Conservation (phyloP, 1,284 basidiomycete genomes). For the Golubevia sp. region DNA sequence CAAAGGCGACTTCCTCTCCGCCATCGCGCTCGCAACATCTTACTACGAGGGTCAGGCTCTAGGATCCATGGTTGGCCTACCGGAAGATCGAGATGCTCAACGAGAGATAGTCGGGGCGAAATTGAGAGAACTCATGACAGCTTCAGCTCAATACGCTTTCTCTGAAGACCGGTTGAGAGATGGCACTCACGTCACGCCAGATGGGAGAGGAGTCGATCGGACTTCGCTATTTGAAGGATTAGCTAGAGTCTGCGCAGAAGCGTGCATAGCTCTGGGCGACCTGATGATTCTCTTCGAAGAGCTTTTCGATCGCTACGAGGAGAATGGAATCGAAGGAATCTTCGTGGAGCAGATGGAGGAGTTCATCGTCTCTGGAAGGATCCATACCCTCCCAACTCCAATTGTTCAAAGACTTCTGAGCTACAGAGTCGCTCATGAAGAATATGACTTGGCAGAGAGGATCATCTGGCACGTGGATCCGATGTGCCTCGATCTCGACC, state of each 20-base stretch:
- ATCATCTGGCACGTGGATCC: constrained; percentile 97
- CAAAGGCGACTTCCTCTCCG: constrained; percentile 83
- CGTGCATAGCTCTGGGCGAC: constrained; percentile 79
- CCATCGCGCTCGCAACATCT: constrained; percentile 81
- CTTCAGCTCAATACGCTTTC: constrained; percentile 87
- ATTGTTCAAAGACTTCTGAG: constrained; percentile 84
- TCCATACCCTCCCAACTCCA: constrained; percentile 76
- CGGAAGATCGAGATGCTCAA: constrained; percentile 70
- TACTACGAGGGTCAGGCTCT: constrained; percentile 82
- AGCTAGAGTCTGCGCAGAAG: constrained; percentile 78
- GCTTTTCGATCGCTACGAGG: constrained; percentile 85
- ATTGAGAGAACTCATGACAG: constrained; percentile 80
- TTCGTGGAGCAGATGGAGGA: constrained; percentile 82
- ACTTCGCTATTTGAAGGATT: constrained; percentile 87
- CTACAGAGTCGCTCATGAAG: constrained; percentile 74
- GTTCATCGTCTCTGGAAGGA: constrained; percentile 76
- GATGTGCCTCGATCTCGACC: constrained; percentile 86
- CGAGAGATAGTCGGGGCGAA: constrained; percentile 75
- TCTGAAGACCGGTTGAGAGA: constrained; percentile 92
- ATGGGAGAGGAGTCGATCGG: constrained; percentile 88
- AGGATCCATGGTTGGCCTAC: constrained; percentile 88
- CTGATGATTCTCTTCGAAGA: constrained; percentile 89
- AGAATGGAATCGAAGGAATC: constrained; percentile 82
- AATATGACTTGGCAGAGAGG: constrained; percentile 78
- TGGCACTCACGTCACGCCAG: constrained; percentile 77